phyloP scores from a whole-genome alignment of 208 protist species.

The Crithidia bombi region DNA sequence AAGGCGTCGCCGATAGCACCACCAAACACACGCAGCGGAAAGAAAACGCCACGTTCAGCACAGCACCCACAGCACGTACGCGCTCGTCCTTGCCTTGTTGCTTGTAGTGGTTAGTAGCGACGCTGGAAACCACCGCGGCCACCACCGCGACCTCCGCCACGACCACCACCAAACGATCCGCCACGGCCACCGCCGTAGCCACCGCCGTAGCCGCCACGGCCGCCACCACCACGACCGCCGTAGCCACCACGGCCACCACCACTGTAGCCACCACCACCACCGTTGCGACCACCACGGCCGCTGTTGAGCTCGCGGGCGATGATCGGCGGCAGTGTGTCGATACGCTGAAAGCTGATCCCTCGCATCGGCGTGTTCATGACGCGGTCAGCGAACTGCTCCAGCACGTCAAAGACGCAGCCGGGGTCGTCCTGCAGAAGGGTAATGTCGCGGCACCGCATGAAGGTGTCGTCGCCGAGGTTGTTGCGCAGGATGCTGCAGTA shows the following conservation, averaged over 20 bases:
- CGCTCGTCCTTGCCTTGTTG: no score
- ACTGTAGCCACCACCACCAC: constrained; percentile 27
- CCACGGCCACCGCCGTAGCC: constrained; percentile 2
- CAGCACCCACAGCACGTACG: not conserved
- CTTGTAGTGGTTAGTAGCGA: constrained; percentile 33
- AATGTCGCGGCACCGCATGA: constrained; percentile 84
- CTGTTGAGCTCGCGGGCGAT: constrained; percentile 81
- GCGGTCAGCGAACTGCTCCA: constrained; percentile 62
- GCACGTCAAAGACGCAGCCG: constrained; percentile 91
- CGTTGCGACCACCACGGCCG: constrained; percentile 42
- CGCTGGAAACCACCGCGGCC: constrained; percentile 36
- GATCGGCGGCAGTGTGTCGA: constrained; percentile 83
- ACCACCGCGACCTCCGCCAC: constrained; percentile 24
- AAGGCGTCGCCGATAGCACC: no score
- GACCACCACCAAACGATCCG: constrained; percentile 16
- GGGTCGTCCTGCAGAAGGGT: constrained; percentile 86
- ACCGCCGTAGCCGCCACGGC: constrained; percentile 24
- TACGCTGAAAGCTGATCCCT: constrained; percentile 69
- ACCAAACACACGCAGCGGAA: no score
- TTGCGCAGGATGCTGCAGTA: constrained; percentile 91
- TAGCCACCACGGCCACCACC: constrained; percentile 32
- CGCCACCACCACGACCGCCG: constrained; percentile 28
- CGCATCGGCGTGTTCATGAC: constrained; percentile 67
- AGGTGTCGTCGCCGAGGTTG: constrained; percentile 80
- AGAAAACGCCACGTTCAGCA: not conserved